Base-by-base conservation (phyloP, 2,329 filamentous ascomycete genomes). In the Akanthomyces lecanii region DNA sequence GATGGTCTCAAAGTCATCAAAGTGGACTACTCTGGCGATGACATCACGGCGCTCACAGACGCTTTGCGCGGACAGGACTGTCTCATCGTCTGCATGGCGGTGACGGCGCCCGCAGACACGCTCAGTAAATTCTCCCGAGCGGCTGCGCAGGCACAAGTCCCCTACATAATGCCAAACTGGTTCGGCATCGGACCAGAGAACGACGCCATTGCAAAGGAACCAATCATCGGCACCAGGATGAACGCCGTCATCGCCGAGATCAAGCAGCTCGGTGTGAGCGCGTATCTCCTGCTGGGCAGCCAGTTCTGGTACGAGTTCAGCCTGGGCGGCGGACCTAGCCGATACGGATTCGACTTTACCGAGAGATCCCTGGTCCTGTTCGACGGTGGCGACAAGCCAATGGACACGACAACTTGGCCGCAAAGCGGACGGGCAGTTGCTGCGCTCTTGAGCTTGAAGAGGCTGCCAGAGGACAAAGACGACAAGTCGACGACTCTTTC, bases 381-480 rank as follows among this genome's bases (percentile, higher is more conserved):
- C 61, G 85, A 87, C 65, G 81, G 85, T 25, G 85, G 85, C 5
- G 76, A 76, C 21, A 78, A 74, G 7, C 77, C 74, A 63, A 80
- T 84, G 59, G 81, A 79, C 44, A 79, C 74, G 1, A 82, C 81
- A 21, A 88, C 87, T 0, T 82, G 81, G 75, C 65, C 74, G 12
- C 85, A 88, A 73, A 78, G 79, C 60, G 87, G 79, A 5, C 75
- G 76, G 0, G 83, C 82, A 0, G 75, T 86, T 16, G 81, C 83
- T 0, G 51, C 70, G 0, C 69, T 86, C 0, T 70, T 86, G 2
- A 80, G 77, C 25, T 72, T 86, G 1, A 75, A 76, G 2, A 69
- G 71, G 47, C 61, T 76, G 75, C 79, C 65, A 80, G 78, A 48
- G 71, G 75, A 59, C 69, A 1, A 71, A n/a, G 47, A 65, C 2